A percentile compares a stretch with the other conserved stretches of the same genome.
phyloP scores from a whole-genome alignment of 768 basidiomycete genomes.

The Kwoniella dejecticola region DNA sequence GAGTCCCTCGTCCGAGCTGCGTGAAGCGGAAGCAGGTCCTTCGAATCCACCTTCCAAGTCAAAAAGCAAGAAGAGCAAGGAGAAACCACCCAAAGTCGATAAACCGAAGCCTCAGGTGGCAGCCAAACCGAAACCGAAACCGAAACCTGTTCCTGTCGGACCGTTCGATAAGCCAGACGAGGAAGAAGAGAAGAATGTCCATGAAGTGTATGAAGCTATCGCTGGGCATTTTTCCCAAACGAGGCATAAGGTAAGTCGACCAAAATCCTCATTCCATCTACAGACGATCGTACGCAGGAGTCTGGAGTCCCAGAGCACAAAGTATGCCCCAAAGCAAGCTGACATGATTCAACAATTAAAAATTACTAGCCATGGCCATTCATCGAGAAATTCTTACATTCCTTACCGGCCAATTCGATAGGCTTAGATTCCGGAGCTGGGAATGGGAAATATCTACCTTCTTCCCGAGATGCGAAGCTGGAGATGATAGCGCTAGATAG shows the following conservation, averaged over 20 bases:
- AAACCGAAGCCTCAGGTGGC: conserved; percentile 2
- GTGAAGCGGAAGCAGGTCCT: conserved; percentile 7
- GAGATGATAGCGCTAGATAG: conserved; percentile 84
- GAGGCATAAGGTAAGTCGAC: conserved; percentile 55
- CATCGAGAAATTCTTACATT: conserved; percentile 71
- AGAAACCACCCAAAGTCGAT: not conserved
- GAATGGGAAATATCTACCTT: conserved; percentile 92
- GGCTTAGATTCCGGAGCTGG: conserved; percentile 95
- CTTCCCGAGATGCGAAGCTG: conserved; percentile 64
- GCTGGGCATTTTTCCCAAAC: conserved; percentile 56
- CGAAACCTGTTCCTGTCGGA: conserved; percentile 29
- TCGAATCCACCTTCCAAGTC: not conserved
- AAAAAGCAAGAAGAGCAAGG: not conserved
- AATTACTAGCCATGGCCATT: conserved; percentile 80
- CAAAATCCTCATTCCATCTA: no score
- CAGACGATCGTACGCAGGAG: no score
- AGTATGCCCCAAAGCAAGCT: no score
- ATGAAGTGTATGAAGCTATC: conserved; percentile 55
- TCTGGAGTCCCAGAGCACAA: no score
- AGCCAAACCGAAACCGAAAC: conserved; percentile 27
- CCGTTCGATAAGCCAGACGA: conserved; percentile 20
- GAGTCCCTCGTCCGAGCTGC: no score
- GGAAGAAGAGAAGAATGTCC: conserved; percentile 50
- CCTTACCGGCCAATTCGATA: conserved; percentile 72
- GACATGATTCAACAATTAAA: no score